Conservation (phyloP, 2,329 filamentous ascomycete species). For the Chrysoporthe deuterocubensis region DNA sequence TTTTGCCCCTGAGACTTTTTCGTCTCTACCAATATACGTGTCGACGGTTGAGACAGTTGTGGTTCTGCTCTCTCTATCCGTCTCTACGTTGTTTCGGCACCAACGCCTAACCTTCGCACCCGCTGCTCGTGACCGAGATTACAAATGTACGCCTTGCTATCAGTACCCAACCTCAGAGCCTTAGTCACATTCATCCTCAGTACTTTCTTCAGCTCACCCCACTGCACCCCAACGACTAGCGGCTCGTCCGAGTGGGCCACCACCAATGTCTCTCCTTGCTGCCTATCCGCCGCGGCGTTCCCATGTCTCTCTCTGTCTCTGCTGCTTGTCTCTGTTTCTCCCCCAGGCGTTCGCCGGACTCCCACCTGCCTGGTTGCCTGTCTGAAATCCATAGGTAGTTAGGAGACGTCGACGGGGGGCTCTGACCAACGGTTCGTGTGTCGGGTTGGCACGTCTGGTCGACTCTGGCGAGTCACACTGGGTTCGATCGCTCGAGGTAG, state of each 20-base stretch:
- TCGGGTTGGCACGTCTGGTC: not conserved
- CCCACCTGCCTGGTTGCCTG: conserved; percentile 1
- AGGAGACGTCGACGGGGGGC: not conserved
- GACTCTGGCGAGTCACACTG: conserved; percentile 20
- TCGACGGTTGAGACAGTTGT: not conserved
- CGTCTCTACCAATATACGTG: not conserved
- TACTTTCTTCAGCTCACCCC: not conserved
- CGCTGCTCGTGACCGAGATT: not conserved
- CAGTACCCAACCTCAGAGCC: not conserved
- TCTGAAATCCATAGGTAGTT: not conserved
- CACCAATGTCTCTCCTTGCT: conserved; percentile 6
- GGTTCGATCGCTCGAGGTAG: not conserved
- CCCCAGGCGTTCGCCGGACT: conserved; percentile 24
- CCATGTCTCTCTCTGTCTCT: not conserved
- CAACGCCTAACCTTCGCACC: not conserved
- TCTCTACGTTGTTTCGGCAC: not conserved
- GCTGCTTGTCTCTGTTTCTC: conserved; percentile 17
- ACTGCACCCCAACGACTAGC: not conserved
- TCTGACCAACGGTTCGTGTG: conserved; percentile 26
- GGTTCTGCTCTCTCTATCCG: too few relatives aligned
- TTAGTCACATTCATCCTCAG: not conserved
- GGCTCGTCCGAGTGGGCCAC: not conserved
- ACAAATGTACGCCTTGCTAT: not conserved
- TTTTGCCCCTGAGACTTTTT: not conserved
- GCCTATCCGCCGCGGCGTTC: not conserved